A percentile compares a stretch with the other conserved stretches of the same genome.
Evolutionary conservation across 768 basidiomycete genomes (phyloP).

Genomic region (Kondoa malvinella): DNA sequence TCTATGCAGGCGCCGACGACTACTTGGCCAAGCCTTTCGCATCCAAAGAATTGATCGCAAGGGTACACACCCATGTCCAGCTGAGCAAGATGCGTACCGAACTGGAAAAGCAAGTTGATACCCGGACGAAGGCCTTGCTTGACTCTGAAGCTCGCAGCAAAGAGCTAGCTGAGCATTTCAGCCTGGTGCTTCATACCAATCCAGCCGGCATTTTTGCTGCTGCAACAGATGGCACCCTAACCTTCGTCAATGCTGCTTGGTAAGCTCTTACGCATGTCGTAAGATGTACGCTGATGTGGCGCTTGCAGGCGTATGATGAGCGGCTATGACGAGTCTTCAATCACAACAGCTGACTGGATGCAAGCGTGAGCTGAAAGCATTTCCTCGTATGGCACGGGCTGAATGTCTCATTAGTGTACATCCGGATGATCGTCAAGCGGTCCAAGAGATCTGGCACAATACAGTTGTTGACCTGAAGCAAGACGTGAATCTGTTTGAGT

Average conservation of each 20-base stretch:
- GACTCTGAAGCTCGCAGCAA: slow-evolving; percentile 18
- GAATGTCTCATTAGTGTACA: no score
- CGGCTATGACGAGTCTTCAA: no score
- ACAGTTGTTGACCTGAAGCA: no score
- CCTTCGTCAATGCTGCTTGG: slow-evolving; percentile 15
- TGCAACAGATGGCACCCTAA: slow-evolving; percentile 6
- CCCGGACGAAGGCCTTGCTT: slow-evolving; percentile 19
- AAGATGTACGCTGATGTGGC: no score
- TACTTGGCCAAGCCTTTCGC: slow-evolving; percentile 23
- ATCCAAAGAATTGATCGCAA: slow-evolving; percentile 18
- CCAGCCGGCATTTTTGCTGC: slow-evolving; percentile 20
- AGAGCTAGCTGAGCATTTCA: slow-evolving; percentile 18
- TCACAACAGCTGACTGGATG: no score
- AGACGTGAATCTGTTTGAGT: background rate
- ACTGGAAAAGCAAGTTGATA: slow-evolving; percentile 19
- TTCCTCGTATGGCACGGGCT: no score
- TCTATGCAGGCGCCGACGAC: slow-evolving; percentile 21
- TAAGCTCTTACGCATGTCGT: slow-evolving; percentile 11
- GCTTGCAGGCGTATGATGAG: no score
- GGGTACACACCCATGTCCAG: slow-evolving; percentile 19
- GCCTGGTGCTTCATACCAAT: slow-evolving; percentile 14
- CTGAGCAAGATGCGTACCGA: slow-evolving; percentile 19
- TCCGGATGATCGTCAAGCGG: no score
- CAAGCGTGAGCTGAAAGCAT: no score
- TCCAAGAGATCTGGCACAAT: no score